A percentile compares a stretch with the other conserved stretches of the same genome.
Conservation (phyloP, 1,284 basidiomycete species). For the Inonotus obliquus region DNA sequence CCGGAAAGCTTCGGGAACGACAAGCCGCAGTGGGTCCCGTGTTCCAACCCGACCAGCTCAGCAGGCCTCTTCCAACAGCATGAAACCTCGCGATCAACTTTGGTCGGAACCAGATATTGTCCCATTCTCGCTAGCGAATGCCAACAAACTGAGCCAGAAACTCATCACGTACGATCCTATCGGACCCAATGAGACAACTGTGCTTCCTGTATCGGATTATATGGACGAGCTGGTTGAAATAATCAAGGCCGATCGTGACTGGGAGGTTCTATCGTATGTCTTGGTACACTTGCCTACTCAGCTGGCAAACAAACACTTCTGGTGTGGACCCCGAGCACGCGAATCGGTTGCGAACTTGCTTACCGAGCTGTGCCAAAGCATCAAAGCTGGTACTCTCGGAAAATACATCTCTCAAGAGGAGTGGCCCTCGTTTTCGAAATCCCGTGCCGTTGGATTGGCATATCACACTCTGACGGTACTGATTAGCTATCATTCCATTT, state of each 20-base stretch:
- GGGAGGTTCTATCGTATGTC: conserved; percentile 94
- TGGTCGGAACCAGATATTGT: conserved; percentile 81
- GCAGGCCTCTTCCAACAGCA: conserved; percentile 25
- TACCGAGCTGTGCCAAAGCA: conserved; percentile 62
- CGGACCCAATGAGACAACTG: conserved; percentile 40
- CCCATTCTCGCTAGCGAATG: conserved; percentile 60
- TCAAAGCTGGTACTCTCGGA: conserved; percentile 59
- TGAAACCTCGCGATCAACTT: conserved; percentile 46
- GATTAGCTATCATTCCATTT: conserved; percentile 83
- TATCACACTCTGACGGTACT: conserved; percentile 89
- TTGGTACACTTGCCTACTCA: conserved; percentile 90
- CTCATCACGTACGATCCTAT: conserved; percentile 72
- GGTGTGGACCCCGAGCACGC: conserved; percentile 84
- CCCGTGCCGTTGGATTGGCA: conserved; percentile 79
- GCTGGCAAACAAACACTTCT: conserved; percentile 93
- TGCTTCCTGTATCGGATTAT: conserved; percentile 82
- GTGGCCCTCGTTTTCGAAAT: conserved; percentile 62
- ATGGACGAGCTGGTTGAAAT: conserved; percentile 65
- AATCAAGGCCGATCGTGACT: conserved; percentile 75
- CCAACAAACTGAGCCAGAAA: conserved; percentile 68
- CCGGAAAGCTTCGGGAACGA: conserved; percentile 37
- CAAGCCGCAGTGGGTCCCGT: conserved; percentile 72
- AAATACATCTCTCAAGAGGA: conserved; percentile 45
- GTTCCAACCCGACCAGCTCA: conserved; percentile 30
- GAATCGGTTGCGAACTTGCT: conserved; percentile 64